Evolutionary conservation across 805 yeast genomes (phyloP), one percentile per base, ranked within the genome.

Genomic region (Crinitomyces ghanaensis): DNA sequence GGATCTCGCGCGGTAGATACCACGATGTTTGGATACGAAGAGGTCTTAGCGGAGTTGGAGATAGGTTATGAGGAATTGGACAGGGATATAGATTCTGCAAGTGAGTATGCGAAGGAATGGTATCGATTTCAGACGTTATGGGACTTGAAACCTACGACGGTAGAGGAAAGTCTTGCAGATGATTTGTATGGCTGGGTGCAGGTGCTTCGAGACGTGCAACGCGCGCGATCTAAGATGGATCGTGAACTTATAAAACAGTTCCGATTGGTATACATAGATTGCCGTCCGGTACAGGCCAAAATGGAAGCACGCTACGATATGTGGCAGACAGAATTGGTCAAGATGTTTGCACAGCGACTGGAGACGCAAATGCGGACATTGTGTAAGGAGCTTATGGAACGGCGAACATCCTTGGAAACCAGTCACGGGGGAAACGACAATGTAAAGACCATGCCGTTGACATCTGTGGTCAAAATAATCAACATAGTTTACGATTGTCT

Each of bases 71-170:
- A n/a, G n/a, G n/a, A n/a, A n/a, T n/a, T n/a, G n/a, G n/a, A n/a
- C n/a, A n/a, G n/a, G n/a, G n/a, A n/a, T n/a, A n/a, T n/a, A n/a
- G 24, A 29, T 0, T 36, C 48, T 2, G 65, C 70, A 0, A 28
- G 43, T 0, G 32, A 12, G 0, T 75, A 74, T 42, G 51, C 68
- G 12, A 34, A 45, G 1, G 56, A 59, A 12, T 81, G 93, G 93
- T 44, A 48, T 2, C 55, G 53, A 14, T 59, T 77, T 18, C 79
- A 75, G 46, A 51, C 65, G 1, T 50, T 79, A 4, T 76, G 85
- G 82, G 74, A 69, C 39, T 44, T 76, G 6, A 59, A 64, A 9
- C 43, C 65, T 0, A 64, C 61, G 2, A 59, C 59, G 0, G 64
- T 72, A 3, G 53, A 53, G 16, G 38, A 41, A 2, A 33, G 42